phyloP scores from a whole-genome alignment of 371 early-diverging fungal species.

The Mucor racemosus region DNA sequence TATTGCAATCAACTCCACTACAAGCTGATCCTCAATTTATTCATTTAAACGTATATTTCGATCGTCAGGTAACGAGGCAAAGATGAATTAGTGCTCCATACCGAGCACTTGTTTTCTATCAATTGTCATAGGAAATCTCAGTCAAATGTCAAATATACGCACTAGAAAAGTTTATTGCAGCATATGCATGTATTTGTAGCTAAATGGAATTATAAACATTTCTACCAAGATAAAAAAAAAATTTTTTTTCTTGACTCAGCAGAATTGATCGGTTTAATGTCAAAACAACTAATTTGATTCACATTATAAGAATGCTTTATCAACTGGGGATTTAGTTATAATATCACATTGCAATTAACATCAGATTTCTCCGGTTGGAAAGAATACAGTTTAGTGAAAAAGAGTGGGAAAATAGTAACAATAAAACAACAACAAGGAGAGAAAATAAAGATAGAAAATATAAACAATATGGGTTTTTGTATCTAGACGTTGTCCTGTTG shows the following conservation, averaged over 20 bases:
- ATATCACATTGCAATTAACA: neutral
- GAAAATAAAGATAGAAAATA: too few species aligned
- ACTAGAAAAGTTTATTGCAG: neutral
- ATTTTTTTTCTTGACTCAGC: neutral
- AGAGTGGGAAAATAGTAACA: neutral
- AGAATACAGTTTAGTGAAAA: neutral
- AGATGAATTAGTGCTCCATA: neutral
- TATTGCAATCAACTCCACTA: neutral
- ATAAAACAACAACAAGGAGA: neutral
- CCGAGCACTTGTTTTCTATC: neutral
- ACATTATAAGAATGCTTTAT: neutral
- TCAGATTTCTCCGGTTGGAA: neutral
- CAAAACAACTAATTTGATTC: neutral
- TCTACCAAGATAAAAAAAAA: too few species aligned
- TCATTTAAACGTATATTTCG: neutral
- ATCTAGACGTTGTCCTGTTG: neutral
- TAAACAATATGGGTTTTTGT: neutral
- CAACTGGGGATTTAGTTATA: neutral
- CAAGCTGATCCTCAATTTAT: neutral
- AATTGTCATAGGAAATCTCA: neutral
- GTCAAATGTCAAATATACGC: neutral
- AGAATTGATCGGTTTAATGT: neutral
- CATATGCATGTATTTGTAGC: neutral
- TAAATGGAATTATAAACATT: neutral
- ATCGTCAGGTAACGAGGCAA: too few species aligned